Conservation (phyloP, 148 eudicot species). For the Silene conica region DNA sequence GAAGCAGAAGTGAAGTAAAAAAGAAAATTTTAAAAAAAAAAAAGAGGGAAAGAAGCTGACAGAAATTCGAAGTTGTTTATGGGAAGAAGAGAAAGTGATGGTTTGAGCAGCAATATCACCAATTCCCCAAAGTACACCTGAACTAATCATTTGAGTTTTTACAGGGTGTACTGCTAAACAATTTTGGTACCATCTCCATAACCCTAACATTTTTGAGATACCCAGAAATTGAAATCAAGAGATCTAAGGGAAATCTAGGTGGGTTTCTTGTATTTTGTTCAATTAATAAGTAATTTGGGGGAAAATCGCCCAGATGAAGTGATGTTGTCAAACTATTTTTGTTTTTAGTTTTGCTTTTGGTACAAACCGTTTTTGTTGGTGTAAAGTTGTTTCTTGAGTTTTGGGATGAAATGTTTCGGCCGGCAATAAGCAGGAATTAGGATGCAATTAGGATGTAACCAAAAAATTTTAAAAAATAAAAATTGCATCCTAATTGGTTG, state of each 20-base stretch:
- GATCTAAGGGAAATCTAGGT: background rate
- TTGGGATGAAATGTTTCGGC: background rate
- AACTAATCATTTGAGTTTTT: constrained; percentile 89
- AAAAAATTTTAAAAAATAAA: too few species aligned
- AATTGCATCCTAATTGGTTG: too few species aligned
- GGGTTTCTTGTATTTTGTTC: constrained; percentile 6
- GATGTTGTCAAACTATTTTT: background rate
- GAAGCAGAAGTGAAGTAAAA: background rate
- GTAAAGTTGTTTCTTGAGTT: background rate
- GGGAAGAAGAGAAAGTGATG: constrained; percentile 52
- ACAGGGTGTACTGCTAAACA: constrained; percentile 78
- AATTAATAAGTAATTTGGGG: background rate
- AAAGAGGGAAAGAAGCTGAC: constrained; percentile 17
- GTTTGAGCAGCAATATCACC: constrained; percentile 90
- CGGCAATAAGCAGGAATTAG: too few species aligned
- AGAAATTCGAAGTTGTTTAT: constrained; percentile 22
- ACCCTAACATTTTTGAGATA: constrained; percentile 44
- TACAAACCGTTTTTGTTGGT: background rate
- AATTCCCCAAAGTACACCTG: constrained; percentile 83
- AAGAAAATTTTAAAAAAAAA: too few species aligned
- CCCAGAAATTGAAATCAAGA: background rate
- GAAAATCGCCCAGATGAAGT: background rate
- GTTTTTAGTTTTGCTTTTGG: too few species aligned
- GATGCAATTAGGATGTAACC: too few species aligned
- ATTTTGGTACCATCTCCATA: constrained; percentile 92